These are phyloP conservation scores for Wickerhamiella kazuoi DNA, from an alignment of 805 yeast species.

Conservation along the genomic window DNA sequence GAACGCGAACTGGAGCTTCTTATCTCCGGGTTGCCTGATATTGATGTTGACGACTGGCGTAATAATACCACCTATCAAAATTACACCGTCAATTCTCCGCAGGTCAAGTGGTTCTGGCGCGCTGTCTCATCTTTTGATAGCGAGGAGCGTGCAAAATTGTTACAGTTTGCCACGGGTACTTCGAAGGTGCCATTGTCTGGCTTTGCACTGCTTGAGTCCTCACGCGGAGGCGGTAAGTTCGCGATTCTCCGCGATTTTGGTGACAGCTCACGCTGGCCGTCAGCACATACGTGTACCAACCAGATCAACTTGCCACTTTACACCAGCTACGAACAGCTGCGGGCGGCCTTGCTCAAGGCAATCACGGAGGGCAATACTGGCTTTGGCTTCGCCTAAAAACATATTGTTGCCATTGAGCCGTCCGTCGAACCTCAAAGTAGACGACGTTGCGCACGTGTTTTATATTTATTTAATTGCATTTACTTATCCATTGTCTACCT, in stretches of 20 bases:
- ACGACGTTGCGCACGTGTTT: background rate
- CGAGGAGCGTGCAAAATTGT: slow-evolving; percentile 82
- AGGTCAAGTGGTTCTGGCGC: slow-evolving; percentile 94
- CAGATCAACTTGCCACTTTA: slow-evolving; percentile 89
- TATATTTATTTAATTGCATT: background rate
- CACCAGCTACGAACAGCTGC: slow-evolving; percentile 67
- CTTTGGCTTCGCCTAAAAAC: slow-evolving; percentile 71
- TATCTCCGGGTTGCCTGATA: slow-evolving; percentile 89
- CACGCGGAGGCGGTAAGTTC: slow-evolving; percentile 70
- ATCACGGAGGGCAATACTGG: slow-evolving; percentile 93
- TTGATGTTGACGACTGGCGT: slow-evolving; percentile 93
- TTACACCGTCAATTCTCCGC: slow-evolving; percentile 66
- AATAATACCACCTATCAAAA: slow-evolving; percentile 63
- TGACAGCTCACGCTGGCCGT: slow-evolving; percentile 67
- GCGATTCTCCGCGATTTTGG: slow-evolving; percentile 84
- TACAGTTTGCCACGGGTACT: slow-evolving; percentile 96
- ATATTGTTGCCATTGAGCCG: too few species aligned
- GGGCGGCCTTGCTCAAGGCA: slow-evolving; percentile 67
- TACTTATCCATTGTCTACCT: too few species aligned
- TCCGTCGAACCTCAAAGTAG: too few species aligned
- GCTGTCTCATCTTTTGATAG: slow-evolving; percentile 86
- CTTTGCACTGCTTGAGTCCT: slow-evolving; percentile 75
- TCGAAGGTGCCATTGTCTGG: slow-evolving; percentile 92
- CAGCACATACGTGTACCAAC: slow-evolving; percentile 89
- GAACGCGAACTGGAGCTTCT: slow-evolving; percentile 89